phyloP scores from a whole-genome alignment of 2,329 filamentous ascomycete genomes.

The Diaporthe sp. region DNA sequence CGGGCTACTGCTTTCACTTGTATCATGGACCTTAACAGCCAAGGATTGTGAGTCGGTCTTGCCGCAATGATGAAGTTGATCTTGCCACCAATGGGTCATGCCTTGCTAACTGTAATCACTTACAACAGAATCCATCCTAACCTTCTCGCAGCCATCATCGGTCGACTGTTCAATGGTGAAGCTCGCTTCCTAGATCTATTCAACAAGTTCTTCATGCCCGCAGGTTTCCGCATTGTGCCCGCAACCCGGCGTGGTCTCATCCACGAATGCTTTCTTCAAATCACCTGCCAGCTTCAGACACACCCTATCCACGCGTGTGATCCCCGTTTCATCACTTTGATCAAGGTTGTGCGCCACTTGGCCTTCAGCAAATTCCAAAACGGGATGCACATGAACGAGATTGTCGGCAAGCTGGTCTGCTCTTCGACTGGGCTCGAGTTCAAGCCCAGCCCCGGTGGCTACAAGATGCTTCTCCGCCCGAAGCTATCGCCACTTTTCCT shows the following conservation, averaged over 20 bases:
- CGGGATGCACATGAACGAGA: background rate
- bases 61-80: background rate
- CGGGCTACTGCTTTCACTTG: background rate
- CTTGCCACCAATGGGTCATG: rapidly evolving
- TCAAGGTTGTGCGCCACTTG: background rate
- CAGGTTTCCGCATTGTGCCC: background rate
- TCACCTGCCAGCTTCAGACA: background rate
- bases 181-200: background rate
- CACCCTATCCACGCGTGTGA: background rate
- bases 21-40: slow-evolving; percentile 11
- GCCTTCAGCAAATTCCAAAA: rapidly evolving
- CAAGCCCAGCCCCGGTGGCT: background rate
- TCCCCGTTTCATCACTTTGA: background rate
- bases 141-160: background rate
- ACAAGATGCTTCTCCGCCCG: background rate
- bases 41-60: background rate
- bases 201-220: slow-evolving; percentile 21
- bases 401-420: slow-evolving; percentile 12
- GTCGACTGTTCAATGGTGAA: slow-evolving; percentile 24
- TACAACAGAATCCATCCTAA: background rate
- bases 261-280: background rate
- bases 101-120: background rate
- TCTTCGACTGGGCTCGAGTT: background rate
- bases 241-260: background rate
- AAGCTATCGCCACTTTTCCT: background rate